A percentile compares a stretch with the other conserved stretches of the same genome.
Evolutionary conservation across 1,139 yeast genomes (phyloP).

Genomic region (Spencermartinsiella ligniputridi): DNA sequence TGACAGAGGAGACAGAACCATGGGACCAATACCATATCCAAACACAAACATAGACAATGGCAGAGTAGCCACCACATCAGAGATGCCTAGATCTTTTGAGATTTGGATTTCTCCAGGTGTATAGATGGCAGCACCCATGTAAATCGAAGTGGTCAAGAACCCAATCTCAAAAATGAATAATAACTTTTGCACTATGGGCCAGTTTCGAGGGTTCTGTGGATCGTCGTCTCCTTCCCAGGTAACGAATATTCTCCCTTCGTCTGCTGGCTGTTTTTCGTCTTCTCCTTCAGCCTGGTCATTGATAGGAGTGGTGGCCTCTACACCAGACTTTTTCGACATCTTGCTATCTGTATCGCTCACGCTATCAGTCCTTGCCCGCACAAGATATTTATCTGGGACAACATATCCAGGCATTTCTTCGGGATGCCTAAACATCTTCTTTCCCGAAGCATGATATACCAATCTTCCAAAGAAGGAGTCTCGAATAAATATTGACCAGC

Average conservation of each 20-base stretch:
- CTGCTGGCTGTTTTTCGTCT: conserved; percentile 34
- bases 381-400: conserved; percentile 14
- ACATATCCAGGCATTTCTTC: conserved; percentile 19
- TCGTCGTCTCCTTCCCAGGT: conserved; percentile 47
- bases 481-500: conserved; percentile 6
- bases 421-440: conserved; percentile 10
- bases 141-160: not conserved
- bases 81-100: conserved; percentile 25
- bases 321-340: not conserved
- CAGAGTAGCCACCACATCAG: conserved; percentile 34
- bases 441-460: conserved; percentile 15
- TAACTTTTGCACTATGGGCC: conserved; percentile 41
- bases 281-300: not conserved
- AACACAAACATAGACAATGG: conserved; percentile 67
- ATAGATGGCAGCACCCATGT: conserved; percentile 40
- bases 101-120: conserved; percentile 33
- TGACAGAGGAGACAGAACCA: conserved; percentile 73
- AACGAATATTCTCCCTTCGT: conserved; percentile 36
- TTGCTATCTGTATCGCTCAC: not conserved
- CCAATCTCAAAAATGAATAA: not conserved
- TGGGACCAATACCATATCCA: conserved; percentile 80
- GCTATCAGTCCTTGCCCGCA: not conserved
- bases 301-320: not conserved
- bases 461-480: conserved; percentile 16
- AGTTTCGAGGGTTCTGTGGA: conserved; percentile 53